Conservation (phyloP, 495 filamentous ascomycete genomes). For the Collariella sp. region DNA sequence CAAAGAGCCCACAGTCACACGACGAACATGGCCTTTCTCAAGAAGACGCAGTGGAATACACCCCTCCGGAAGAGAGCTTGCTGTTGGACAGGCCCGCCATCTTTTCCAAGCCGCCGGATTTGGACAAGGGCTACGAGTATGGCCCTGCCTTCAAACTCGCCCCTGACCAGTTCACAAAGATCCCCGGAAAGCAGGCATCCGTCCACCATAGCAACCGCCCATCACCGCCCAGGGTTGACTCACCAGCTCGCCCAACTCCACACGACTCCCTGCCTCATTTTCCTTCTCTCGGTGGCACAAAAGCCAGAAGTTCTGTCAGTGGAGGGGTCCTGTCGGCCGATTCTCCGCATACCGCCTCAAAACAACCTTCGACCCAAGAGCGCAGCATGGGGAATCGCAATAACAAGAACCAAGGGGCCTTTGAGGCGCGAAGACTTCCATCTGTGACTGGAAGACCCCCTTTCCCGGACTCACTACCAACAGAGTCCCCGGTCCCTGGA, state of each 20-base stretch:
- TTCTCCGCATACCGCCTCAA: neutral
- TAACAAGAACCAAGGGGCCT: neutral
- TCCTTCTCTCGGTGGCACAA: neutral
- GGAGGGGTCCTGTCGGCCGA: neutral
- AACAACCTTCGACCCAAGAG: neutral
- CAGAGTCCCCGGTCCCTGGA: neutral
- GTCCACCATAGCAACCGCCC: neutral
- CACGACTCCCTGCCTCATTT: neutral
- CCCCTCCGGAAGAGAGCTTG: neutral
- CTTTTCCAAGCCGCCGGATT: neutral
- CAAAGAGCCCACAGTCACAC: neutral
- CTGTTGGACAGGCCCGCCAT: conserved; percentile 2
- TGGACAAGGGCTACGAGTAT: conserved; percentile 1
- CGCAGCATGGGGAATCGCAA: neutral
- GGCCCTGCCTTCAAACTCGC: conserved; percentile 5
- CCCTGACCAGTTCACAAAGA: conserved; percentile 8
- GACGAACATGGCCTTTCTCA: neutral
- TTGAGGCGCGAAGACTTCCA: neutral
- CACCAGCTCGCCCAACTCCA: neutral
- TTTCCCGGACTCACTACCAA: neutral
- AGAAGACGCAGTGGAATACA: neutral
- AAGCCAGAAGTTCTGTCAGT: neutral
- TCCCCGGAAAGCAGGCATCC: neutral
- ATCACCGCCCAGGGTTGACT: neutral
- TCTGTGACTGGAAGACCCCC: neutral